phyloP scores from a whole-genome alignment of 495 filamentous ascomycete species.

The Annulohypoxylon stygium region DNA sequence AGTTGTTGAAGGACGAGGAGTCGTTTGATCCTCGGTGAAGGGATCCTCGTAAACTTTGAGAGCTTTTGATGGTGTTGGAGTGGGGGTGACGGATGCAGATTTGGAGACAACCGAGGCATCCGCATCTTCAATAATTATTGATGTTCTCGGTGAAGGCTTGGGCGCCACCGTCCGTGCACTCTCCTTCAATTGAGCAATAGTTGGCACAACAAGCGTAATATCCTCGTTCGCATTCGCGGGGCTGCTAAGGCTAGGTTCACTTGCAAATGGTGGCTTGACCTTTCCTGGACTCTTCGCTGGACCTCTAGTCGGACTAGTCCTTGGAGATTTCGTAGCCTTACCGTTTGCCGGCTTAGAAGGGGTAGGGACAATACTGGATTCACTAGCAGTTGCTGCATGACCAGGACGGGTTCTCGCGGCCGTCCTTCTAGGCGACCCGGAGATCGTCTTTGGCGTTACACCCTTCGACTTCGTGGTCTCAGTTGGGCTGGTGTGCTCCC shows the following conservation, averaged over 20 bases:
- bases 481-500: constrained; percentile 58
- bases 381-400: constrained; percentile 60
- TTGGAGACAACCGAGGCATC: constrained; percentile 28
- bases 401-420: constrained; percentile 57
- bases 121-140: constrained; percentile 29
- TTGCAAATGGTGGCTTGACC: constrained; percentile 37
- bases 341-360: constrained; percentile 50
- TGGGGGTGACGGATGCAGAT: constrained; percentile 12
- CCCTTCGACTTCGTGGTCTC: constrained; percentile 52
- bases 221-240: constrained; percentile 61
- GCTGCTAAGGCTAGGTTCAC: constrained; percentile 49
- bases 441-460: constrained; percentile 57
- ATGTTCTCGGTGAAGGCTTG: constrained; percentile 26
- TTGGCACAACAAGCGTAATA: constrained; percentile 64
- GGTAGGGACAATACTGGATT: constrained; percentile 56
- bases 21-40: constrained; percentile 61
- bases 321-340: constrained; percentile 52
- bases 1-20: constrained; percentile 52
- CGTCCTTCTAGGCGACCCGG: constrained; percentile 60
- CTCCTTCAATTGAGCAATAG: constrained; percentile 39
- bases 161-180: constrained; percentile 27
- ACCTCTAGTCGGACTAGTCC: constrained; percentile 32
- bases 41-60: constrained; percentile 73
- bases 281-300: constrained; percentile 49
- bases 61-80: constrained; percentile 55